Percentiles rank a stretch among this genome's conserved stretches.
Conservation (phyloP, 345 rosid species). For the Carallia pectinifolia region DNA sequence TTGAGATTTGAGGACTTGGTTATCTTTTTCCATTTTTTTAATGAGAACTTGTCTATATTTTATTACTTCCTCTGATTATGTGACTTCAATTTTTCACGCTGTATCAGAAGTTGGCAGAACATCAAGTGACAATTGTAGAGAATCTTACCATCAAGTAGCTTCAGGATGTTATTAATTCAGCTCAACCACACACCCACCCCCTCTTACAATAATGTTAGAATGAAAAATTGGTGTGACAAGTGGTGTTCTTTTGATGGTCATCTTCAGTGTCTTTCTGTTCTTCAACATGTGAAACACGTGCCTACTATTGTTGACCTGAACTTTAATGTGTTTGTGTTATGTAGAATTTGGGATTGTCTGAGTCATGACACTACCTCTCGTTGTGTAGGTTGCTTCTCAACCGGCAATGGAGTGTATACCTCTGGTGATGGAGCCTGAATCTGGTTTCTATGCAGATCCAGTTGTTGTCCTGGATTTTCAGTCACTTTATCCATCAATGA, state of each 20-base stretch:
- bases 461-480: slow-evolving; percentile 96
- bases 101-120: too few relatives aligned
- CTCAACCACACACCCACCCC: too few relatives aligned
- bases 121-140: too few relatives aligned
- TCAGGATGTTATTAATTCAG: too few relatives aligned
- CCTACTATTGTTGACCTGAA: background rate
- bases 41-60: background rate
- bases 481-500: slow-evolving; percentile 97
- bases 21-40: background rate
- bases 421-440: slow-evolving; percentile 98
- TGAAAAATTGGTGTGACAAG: too few relatives aligned
- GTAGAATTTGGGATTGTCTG: slow-evolving; percentile 1
- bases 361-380: slow-evolving; percentile 12
- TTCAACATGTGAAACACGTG: too few relatives aligned
- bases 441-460: slow-evolving; percentile 89
- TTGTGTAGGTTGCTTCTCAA: slow-evolving; percentile 87
- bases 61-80: background rate
- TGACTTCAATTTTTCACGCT: too few relatives aligned
- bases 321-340: background rate
- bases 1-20: background rate
- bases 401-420: slow-evolving; percentile 99
- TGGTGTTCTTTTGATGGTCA: too few relatives aligned
- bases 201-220: too few relatives aligned
- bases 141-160: too few relatives aligned
- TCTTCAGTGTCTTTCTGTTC: too few relatives aligned